phyloP scores from a whole-genome alignment of 83 land plant species.

The Thuja plicata region DNA sequence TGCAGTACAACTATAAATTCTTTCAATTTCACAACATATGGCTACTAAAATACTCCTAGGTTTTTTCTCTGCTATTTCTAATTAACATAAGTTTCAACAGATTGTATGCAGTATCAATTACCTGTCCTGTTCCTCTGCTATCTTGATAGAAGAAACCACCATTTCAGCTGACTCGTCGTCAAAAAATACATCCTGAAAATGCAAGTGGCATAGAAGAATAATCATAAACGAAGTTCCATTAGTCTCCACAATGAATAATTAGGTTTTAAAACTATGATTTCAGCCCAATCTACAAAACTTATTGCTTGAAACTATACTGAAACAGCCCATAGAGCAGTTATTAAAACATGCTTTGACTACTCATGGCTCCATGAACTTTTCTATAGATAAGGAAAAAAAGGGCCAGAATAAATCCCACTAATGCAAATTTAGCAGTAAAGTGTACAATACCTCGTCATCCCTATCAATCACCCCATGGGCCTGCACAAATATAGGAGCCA shows the following conservation, averaged over 20 bases:
- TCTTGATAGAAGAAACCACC: slow-evolving; percentile 86
- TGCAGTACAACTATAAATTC: not conserved
- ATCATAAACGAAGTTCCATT: not conserved
- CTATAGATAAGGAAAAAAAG: not conserved
- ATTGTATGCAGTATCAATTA: slow-evolving; percentile 11
- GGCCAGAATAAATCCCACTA: not conserved
- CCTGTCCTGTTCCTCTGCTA: slow-evolving; percentile 97
- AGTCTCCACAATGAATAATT: not conserved
- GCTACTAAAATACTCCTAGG: not conserved
- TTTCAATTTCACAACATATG: not conserved
- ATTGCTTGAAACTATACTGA: not conserved
- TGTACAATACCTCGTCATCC: slow-evolving; percentile 72
- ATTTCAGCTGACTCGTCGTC: slow-evolving; percentile 99
- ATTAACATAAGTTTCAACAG: not conserved
- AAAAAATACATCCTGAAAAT: slow-evolving; percentile 91
- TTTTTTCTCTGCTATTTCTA: not conserved
- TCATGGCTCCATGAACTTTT: not conserved
- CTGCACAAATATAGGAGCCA: slow-evolving; percentile 29
- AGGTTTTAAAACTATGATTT: not conserved
- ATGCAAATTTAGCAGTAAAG: not conserved
- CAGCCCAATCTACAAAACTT: not conserved
- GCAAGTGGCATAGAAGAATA: not conserved
- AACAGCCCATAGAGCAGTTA: no score
- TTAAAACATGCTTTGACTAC: not conserved
- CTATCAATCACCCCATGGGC: slow-evolving; percentile 67